Evolutionary conservation across 1,284 basidiomycete genomes (phyloP), one percentile per base, ranked within the genome.

Genomic region (Schizophyllum amplum): DNA sequence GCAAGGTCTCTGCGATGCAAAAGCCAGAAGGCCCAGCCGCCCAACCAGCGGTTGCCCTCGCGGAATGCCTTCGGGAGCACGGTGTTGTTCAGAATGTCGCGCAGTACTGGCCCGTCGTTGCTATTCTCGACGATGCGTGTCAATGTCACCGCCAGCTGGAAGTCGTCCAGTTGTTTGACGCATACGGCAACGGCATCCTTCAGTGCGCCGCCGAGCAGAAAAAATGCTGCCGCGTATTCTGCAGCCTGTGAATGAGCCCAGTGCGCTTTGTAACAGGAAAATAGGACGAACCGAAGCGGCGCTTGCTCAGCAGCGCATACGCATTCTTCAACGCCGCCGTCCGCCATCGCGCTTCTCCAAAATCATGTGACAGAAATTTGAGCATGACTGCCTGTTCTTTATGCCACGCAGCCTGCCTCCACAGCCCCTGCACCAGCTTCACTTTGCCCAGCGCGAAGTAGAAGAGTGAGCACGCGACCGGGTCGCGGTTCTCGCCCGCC

Each of bases 201-300:
- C 21, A 97, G 73, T 47, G 86, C 86, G 22, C 86, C 88, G 1
- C 93, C 96, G 0, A 99, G 81, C 57, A 99, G 79, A 76, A 99
- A 99, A 73, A 99, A 99, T 0, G 94, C 94, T 0, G 94, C 95
- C 13, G 97, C 96, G 68, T 98, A 97, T 67, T 93, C 94, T 95
- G 60, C 13, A 48, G 11, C 27, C 13, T 33, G 27, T 33, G 6
- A 33, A 22, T 47, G 46, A 46, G 3, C 51, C 33, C n/a, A n/a
- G n/a, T n/a, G n/a, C n/a, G n/a, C n/a, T n/a, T n/a, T n/a, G n/a
- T n/a, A n/a, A n/a, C n/a, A n/a, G 47, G 58, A 22, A 17, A 48
- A 53, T 42, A 42, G 4, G 1, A 71, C 84, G 58, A 57, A 94
- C 94, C 89, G 66, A 91, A 97, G n/a, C 94, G 83, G 61, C 87